Evolutionary conservation across 2,329 filamentous ascomycete genomes (phyloP).

Genomic region (Diplodia corticola): DNA sequence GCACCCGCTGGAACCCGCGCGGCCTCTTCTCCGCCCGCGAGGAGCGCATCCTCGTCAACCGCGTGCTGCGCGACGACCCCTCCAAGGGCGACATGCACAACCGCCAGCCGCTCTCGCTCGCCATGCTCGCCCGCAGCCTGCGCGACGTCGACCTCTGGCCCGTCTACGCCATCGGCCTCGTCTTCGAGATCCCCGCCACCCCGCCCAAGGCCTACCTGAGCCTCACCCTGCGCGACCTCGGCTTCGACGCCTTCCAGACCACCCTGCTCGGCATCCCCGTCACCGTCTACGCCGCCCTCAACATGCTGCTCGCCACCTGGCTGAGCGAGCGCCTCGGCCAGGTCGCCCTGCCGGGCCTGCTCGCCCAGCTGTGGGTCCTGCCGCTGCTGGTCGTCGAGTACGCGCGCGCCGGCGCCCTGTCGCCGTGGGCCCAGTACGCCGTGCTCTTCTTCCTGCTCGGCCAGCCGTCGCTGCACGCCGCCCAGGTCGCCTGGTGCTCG

Average conservation of each 20-base stretch:
- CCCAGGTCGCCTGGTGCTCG: slow-evolving; percentile 45
- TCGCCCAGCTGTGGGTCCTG: slow-evolving; percentile 43
- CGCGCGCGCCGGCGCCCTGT: slow-evolving; percentile 31
- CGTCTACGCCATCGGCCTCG: slow-evolving; percentile 40
- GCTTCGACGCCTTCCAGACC: slow-evolving; percentile 41
- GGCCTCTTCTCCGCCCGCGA: slow-evolving; percentile 69
- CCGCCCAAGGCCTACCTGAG: slow-evolving; percentile 39
- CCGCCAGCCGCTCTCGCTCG: slow-evolving; percentile 52
- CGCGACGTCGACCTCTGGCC: slow-evolving; percentile 58
- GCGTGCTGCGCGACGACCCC: slow-evolving; percentile 57
- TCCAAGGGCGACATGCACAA: slow-evolving; percentile 64
- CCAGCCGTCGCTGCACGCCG: slow-evolving; percentile 47
- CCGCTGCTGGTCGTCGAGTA: slow-evolving; percentile 42
- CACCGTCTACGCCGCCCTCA: slow-evolving; percentile 50
- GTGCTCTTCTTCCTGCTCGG: slow-evolving; percentile 44
- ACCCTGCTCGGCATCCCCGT: slow-evolving; percentile 46
- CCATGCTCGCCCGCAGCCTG: slow-evolving; percentile 52
- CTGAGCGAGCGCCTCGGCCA: slow-evolving; percentile 53
- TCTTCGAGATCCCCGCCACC: slow-evolving; percentile 37
- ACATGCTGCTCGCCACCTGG: slow-evolving; percentile 53
- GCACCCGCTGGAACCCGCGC: slow-evolving; percentile 59
- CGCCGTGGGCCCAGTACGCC: slow-evolving; percentile 42
- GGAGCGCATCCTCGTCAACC: slow-evolving; percentile 70
- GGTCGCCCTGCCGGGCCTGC: slow-evolving; percentile 50
- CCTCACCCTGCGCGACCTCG: slow-evolving; percentile 36